Conservation (phyloP, 2,329 filamentous ascomycete genomes). For the Ambrosiella xylebori region DNA sequence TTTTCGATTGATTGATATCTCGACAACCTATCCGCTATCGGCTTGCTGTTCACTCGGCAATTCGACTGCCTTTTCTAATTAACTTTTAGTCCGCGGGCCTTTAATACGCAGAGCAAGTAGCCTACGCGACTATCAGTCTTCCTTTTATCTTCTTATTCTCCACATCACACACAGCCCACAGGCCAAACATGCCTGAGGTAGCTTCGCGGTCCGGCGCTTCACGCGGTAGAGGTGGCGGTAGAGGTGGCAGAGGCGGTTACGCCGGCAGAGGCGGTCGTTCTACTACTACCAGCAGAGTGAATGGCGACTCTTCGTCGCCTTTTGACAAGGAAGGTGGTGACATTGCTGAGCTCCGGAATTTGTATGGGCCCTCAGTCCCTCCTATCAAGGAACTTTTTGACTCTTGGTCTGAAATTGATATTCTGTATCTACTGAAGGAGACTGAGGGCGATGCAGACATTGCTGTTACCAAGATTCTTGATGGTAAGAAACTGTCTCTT, state of each 20-base stretch:
- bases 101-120: constrained; percentile 13
- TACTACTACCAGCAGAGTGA: constrained; percentile 38
- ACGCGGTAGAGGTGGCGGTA: constrained; percentile 79
- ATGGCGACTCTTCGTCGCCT: constrained; percentile 48
- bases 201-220: constrained; percentile 65
- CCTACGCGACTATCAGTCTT: constrained; percentile 18
- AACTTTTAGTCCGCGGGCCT: constrained; percentile 13
- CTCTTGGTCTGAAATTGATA: constrained; percentile 88
- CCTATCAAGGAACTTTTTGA: constrained; percentile 86
- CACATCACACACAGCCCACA: constrained; percentile 20
- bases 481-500: constrained; percentile 36
- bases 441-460: constrained; percentile 60
- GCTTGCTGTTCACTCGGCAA: constrained; percentile 7
- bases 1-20: constrained; percentile 11
- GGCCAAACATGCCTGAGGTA: constrained; percentile 69
- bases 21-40: constrained; percentile 16
- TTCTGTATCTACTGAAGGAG: constrained; percentile 85
- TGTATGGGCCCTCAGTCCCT: constrained; percentile 61
- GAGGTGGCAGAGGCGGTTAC: constrained; percentile 68
- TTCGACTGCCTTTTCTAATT: constrained; percentile 6
- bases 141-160: constrained; percentile 16
- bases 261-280: constrained; percentile 55
- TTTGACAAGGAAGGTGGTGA: constrained; percentile 66
- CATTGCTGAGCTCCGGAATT: constrained; percentile 79
- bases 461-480: constrained; percentile 61